phyloP scores from a whole-genome alignment of 2,329 filamentous ascomycete genomes.

The Aspergillus calidoustus region DNA sequence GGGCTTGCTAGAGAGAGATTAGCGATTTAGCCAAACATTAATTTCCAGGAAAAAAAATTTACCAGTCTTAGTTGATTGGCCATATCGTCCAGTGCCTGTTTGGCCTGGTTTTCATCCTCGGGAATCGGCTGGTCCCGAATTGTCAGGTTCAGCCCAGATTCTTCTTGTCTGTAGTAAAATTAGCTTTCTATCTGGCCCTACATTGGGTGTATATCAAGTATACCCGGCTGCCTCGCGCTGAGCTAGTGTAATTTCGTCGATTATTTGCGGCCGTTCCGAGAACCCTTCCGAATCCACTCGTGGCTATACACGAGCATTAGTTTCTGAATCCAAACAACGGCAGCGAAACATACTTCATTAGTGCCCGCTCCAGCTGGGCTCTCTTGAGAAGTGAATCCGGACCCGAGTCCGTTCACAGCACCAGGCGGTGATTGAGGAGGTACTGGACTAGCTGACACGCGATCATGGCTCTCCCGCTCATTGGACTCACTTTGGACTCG shows the following conservation, averaged over 20 bases:
- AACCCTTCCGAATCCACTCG: constrained; percentile 48
- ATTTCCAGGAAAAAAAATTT: constrained; percentile 23
- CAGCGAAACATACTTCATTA: constrained; percentile 27
- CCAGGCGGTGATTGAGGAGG: constrained; percentile 24
- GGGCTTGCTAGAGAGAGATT: constrained; percentile 45
- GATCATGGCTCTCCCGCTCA: constrained; percentile 27
- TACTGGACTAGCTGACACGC: constrained; percentile 27
- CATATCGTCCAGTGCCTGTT: constrained; percentile 53
- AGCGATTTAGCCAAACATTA: constrained; percentile 18
- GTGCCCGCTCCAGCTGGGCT: constrained; percentile 25
- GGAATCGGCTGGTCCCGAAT: constrained; percentile 56
- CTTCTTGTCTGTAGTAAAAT: constrained; percentile 43
- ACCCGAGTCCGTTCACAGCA: constrained; percentile 35
- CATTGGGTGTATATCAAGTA: constrained; percentile 26
- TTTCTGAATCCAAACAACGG: too few species aligned
- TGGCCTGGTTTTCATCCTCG: constrained; percentile 55
- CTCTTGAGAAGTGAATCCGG: constrained; percentile 19
- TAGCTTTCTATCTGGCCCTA: constrained; percentile 38
- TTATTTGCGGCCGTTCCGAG: constrained; percentile 44
- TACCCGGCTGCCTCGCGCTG: constrained; percentile 51
- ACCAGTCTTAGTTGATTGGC: constrained; percentile 54
- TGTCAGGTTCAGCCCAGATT: constrained; percentile 51
- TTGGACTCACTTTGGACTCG: constrained; percentile 34
- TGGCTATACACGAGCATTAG: constrained; percentile 27
- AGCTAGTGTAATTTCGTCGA: constrained; percentile 50